Base-by-base conservation (phyloP, 176 grass and related monocot species). In the Lolium rigidum region DNA sequence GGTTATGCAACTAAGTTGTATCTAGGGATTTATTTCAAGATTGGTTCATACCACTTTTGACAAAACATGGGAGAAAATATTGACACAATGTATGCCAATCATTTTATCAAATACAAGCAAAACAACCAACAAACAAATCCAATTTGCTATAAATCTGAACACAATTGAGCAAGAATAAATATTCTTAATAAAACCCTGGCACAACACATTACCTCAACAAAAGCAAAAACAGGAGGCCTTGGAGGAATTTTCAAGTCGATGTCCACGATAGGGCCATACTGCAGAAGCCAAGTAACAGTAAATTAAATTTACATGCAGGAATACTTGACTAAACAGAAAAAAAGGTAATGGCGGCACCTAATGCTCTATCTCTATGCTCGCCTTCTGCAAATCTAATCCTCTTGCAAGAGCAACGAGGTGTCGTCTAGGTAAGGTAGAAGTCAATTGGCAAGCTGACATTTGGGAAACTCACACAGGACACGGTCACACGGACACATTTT, bases 211-310 rank as follows among this genome's bases (percentile, higher is more conserved):
- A 98, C 95, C 93, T 98, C 95, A 35, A 98, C 90, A 89, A 95
- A 98, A 85, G 93, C 95, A 95, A 84, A 98, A 82, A 91, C 91
- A 21, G 93, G 93, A 71, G 95, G 95, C 74, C 93, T 98, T 56
- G 93, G 91, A 94, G 93, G 93, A 90, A 98, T 89, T 85, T 98
- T 98, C 93, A 98, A 80, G 71, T 98, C 93, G 84, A 98, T 93
- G 61, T 93, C 93, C 43, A 98, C 90, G 10, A 98, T 95, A 25
- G 84, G 77, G 18, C 95, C 95, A 89, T 94, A 98, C 95, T 95
- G 88, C 81, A 95, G 21, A 89, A 11, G 57, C 82, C 81, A 86
- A 87, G 46, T 18, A 74, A 78, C 38, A 31, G 38, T 65, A 77
- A 76, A 43, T 47, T 77, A 77, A 69, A 77, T 82, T 1, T 51